Base-by-base conservation (phyloP, 2,329 filamentous ascomycete genomes). In the Penicillium sp. region DNA sequence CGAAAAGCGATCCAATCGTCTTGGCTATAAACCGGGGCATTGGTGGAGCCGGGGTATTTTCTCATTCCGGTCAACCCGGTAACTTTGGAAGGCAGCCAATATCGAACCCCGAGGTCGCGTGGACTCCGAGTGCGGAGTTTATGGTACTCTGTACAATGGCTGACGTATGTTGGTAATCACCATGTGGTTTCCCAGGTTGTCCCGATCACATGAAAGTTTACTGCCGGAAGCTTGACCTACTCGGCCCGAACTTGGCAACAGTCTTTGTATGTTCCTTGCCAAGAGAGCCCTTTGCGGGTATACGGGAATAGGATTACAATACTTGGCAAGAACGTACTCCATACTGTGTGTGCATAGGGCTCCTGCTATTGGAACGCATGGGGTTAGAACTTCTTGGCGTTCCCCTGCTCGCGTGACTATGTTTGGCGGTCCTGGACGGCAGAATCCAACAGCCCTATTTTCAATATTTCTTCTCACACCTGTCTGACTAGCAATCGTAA, bases 41-140 rank as follows among this genome's bases (percentile, higher is more conserved):
- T 19, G 47, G 54, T 56, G 55, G 57, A 49, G 38, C 46, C 60
- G 57, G 55, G 11, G 38, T 7, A 53, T 48, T 56, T 27, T 54
- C 58, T 52, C 2, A 39, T 59, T 62, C 29, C 47, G 60, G 57
- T 52, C 2, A 36, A 56, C 60, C 33, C 47, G 60, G 57, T 5
- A 33, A 5, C 11, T 13, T 6, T 33, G 31, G 31, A 15, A 15
- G 31, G 2, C 11, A 33, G 31, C 11, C 31, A 33, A 33, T 33
- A 33, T 33, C 31, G 31, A 15, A 27, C 9, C 23, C 23, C 15
- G 40, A 43, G 15, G 15, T 25, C 15, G 23, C 8, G 13, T 43
- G 13, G 5, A n/a, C 40, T 43, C 23, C 40, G 9, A 43, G 15
- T 43, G 6, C 15, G 40, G 23, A 27, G 15, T 19, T 38, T 19